A percentile compares a stretch with the other conserved stretches of the same genome.
These are phyloP conservation scores for Xylaria scruposa DNA, from an alignment of 495 filamentous ascomycete genomes.

Conservation along the genomic window DNA sequence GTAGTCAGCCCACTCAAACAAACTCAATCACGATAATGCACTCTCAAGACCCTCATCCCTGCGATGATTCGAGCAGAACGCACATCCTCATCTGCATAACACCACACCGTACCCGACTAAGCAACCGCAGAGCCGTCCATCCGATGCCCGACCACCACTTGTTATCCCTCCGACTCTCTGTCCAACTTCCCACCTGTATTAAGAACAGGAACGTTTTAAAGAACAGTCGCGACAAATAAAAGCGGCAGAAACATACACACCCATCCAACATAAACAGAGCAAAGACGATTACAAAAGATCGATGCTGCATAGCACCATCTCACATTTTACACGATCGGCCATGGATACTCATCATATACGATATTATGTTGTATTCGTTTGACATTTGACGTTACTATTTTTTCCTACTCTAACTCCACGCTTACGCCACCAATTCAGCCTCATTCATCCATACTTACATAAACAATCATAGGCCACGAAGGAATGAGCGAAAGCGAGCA, in stretches of 20 bases:
- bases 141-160: not conserved
- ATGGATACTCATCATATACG: not conserved
- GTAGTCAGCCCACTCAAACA: not conserved
- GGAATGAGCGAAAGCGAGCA: not conserved
- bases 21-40: not conserved
- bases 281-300: not conserved
- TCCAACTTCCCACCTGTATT: not conserved
- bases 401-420: conserved; percentile 2
- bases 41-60: not conserved
- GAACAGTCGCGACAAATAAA: not conserved
- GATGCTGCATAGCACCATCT: not conserved
- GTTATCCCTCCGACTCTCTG: not conserved
- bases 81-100: not conserved
- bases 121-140: not conserved
- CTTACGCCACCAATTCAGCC: not conserved
- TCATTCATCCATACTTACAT: not conserved
- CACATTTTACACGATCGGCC: not conserved
- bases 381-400: not conserved
- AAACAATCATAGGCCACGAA: not conserved
- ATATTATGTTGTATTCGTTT: not conserved
- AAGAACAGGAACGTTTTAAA: not conserved
- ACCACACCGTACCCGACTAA: not conserved
- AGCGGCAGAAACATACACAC: not conserved
- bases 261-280: not conserved
- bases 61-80: not conserved